Conservation (phyloP, 2,329 filamentous ascomycete genomes). For the Tolypocladium endophyticum region DNA sequence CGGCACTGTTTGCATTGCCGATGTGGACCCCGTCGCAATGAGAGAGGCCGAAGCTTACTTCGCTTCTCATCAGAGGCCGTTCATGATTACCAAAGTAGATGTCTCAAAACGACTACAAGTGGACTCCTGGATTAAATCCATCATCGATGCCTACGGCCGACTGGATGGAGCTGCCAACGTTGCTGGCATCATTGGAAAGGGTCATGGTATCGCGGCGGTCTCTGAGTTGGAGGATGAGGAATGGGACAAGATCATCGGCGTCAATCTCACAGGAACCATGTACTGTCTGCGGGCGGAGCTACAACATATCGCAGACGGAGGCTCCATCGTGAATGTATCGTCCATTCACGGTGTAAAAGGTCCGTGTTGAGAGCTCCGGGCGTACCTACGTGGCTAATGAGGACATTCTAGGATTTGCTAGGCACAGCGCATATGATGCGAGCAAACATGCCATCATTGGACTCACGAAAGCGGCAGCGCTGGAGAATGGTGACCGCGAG, state of each 20-base stretch:
- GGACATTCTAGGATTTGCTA: conserved; percentile 14
- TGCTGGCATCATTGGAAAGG: conserved; percentile 37
- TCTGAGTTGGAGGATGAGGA: conserved; percentile 32
- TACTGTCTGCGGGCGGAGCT: conserved; percentile 35
- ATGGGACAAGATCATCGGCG: conserved; percentile 33
- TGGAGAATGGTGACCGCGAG: conserved; percentile 27
- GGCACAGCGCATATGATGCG: conserved; percentile 20
- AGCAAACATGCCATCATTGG: conserved; percentile 25
- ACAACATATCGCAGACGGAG: conserved; percentile 33
- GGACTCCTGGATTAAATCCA: conserved; percentile 34
- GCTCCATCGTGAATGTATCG: conserved; percentile 48
- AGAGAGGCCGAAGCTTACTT: conserved; percentile 20
- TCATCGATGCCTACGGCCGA: conserved; percentile 34
- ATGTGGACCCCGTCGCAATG: conserved; percentile 22
- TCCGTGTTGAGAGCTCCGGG: neutral
- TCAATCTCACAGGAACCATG: conserved; percentile 38
- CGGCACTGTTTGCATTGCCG: conserved; percentile 25
- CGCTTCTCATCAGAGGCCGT: conserved; percentile 8
- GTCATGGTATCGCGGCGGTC: conserved; percentile 26
- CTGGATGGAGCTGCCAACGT: conserved; percentile 44
- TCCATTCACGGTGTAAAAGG: conserved; percentile 36
- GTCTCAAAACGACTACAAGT: conserved; percentile 35
- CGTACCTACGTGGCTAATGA: neutral
- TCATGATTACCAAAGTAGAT: conserved; percentile 30
- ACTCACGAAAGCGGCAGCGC: conserved; percentile 19